Percentiles rank a stretch among this genome's conserved stretches.
Conservation (phyloP, 1,139 yeast genomes). For the Candida dubliniensis region DNA sequence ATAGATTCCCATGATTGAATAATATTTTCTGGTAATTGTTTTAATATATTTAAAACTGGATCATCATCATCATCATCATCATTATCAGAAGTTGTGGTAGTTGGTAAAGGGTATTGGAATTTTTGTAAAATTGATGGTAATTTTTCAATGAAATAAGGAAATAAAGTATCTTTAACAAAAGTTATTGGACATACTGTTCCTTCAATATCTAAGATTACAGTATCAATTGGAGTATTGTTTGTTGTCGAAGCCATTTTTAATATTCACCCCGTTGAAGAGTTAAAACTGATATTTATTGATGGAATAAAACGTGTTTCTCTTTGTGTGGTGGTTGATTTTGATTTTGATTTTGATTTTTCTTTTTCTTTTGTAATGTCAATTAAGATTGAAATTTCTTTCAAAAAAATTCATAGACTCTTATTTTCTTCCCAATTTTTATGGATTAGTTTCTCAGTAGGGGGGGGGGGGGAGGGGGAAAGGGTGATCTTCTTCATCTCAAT, state of each 20-base stretch:
- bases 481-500: too few relatives aligned
- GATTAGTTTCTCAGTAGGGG: too few relatives aligned
- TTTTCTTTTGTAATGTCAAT: too few relatives aligned
- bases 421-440: too few relatives aligned
- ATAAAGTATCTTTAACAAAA: constrained; percentile 74
- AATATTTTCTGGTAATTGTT: constrained; percentile 44
- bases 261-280: too few relatives aligned
- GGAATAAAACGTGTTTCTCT: neutral
- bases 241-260: neutral
- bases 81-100: neutral
- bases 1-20: constrained; percentile 27
- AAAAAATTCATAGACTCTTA: too few relatives aligned
- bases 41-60: constrained; percentile 32
- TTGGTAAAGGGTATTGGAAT: constrained; percentile 9
- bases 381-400: too few relatives aligned
- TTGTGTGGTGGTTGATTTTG: too few relatives aligned
- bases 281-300: neutral
- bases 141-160: constrained; percentile 47
- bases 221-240: constrained; percentile 11
- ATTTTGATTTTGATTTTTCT: too few relatives aligned
- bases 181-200: constrained; percentile 92
- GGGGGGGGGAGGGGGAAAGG: too few relatives aligned
- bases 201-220: constrained; percentile 70
- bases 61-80: too few relatives aligned
- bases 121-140: constrained; percentile 23